Evolutionary conservation across 805 yeast species (phyloP).

Genomic region (Torulaspora maleeae): DNA sequence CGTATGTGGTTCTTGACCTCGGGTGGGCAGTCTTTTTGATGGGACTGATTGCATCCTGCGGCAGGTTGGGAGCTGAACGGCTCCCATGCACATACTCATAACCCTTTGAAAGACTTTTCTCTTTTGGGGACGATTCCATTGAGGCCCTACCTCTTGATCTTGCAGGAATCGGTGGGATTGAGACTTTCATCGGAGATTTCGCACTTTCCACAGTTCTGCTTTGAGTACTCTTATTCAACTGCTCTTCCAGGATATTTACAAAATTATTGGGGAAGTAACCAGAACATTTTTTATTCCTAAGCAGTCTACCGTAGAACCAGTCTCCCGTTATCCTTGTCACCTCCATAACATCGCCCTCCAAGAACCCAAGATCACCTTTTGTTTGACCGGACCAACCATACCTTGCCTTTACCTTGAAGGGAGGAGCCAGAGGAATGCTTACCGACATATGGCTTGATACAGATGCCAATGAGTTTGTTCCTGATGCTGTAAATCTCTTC

Average conservation of each 20-base stretch:
- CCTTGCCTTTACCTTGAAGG: conserved; percentile 73
- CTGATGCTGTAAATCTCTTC: background rate
- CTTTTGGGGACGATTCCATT: background rate
- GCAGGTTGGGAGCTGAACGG: conserved; percentile 13
- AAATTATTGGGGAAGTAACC: conserved; percentile 89
- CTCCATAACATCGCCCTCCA: conserved; percentile 89
- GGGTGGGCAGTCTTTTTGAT: background rate
- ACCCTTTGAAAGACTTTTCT: background rate
- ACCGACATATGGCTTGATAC: conserved; percentile 12
- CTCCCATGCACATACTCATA: background rate
- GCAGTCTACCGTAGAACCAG: conserved; percentile 85
- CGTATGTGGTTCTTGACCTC: conserved; percentile 4
- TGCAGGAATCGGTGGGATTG: conserved; percentile 17
- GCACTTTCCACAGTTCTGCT: conserved; percentile 5
- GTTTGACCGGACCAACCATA: conserved; percentile 95
- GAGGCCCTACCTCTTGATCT: conserved; percentile 9
- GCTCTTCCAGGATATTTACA: conserved; percentile 54
- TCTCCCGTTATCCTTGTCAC: conserved; percentile 82
- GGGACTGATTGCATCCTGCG: conserved; percentile 10
- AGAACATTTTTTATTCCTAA: conserved; percentile 65
- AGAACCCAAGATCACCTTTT: conserved; percentile 84
- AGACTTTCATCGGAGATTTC: conserved; percentile 15
- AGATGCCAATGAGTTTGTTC: background rate
- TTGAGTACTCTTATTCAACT: conserved; percentile 15
- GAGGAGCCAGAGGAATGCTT: conserved; percentile 41